A percentile compares a stretch with the other conserved stretches of the same genome.
These are phyloP conservation scores for Monosporascus cannonballus DNA, from an alignment of 2,329 filamentous ascomycete species.

Conservation along the genomic window DNA sequence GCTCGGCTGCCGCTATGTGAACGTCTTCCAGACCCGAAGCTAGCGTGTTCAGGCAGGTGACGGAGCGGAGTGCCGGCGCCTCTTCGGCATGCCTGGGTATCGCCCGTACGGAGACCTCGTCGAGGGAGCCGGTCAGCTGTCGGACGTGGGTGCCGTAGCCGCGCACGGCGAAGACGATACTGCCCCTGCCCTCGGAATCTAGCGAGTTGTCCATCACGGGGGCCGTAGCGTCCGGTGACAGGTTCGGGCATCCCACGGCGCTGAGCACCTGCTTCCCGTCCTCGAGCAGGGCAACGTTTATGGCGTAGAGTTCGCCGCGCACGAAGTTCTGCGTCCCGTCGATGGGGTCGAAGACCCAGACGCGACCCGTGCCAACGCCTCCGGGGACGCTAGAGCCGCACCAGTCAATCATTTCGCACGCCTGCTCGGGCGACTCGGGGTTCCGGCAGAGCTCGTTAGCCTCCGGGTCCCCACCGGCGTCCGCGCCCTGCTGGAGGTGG, in stretches of 20 bases:
- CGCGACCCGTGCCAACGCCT: conserved; percentile 28
- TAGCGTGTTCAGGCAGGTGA: conserved; percentile 40
- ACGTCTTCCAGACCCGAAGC: conserved; percentile 43
- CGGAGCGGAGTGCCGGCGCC: conserved; percentile 31
- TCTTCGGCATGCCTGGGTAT: conserved; percentile 26
- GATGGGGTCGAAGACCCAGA: conserved; percentile 57
- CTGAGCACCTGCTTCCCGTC: conserved; percentile 44
- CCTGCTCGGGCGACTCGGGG: conserved; percentile 34
- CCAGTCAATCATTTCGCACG: conserved; percentile 49
- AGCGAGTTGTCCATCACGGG: conserved; percentile 38
- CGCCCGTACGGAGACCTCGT: conserved; percentile 19
- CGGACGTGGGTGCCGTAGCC: conserved; percentile 43
- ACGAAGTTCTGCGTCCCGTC: conserved; percentile 55
- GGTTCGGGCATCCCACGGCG: conserved; percentile 42
- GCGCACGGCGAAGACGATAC: conserved; percentile 44
- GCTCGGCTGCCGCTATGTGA: conserved; percentile 37
- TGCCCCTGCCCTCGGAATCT: conserved; percentile 38
- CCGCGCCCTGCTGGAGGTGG: conserved; percentile 29
- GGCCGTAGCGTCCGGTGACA: conserved; percentile 31
- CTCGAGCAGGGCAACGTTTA: conserved; percentile 48
- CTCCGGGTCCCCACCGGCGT: conserved; percentile 22
- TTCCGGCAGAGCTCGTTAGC: conserved; percentile 20
- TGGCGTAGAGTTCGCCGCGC: conserved; percentile 47
- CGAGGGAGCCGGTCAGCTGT: conserved; percentile 26
- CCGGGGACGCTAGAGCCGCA: conserved; percentile 37